These are phyloP conservation scores for Solanum appendiculatum DNA, from an alignment of 257 asterid genomes.

Conservation along the genomic window DNA sequence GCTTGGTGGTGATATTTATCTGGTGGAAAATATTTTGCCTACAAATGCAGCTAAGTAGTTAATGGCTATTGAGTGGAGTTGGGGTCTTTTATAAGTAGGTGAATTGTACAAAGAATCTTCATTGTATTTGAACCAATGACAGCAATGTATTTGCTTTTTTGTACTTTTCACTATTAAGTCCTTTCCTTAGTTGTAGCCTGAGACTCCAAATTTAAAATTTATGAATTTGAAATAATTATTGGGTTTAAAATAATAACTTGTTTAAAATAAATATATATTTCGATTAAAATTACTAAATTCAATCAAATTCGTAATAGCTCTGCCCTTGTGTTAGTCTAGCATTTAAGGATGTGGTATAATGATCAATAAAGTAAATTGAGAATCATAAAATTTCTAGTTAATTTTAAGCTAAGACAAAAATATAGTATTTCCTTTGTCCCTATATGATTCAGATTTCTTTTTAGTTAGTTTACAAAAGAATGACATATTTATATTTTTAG, in stretches of 20 bases:
- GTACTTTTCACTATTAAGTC: not conserved
- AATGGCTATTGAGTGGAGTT: slow-evolving; percentile 5
- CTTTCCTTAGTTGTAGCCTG: not conserved
- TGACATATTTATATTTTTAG: rapidly evolving
- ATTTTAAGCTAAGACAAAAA: rapidly evolving
- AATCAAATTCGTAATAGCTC: rapidly evolving
- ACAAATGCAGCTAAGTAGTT: slow-evolving; percentile 8
- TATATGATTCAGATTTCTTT: too few relatives aligned
- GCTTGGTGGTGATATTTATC: slow-evolving; percentile 11
- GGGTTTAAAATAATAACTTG: too few relatives aligned
- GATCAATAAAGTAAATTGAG: not conserved
- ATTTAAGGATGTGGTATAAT: not conserved
- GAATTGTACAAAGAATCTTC: slow-evolving; percentile 26
- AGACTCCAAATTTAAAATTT: too few relatives aligned
- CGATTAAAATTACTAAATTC: not conserved
- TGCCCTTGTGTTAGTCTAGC: not conserved
- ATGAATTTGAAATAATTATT: too few relatives aligned
- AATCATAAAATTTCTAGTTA: not conserved
- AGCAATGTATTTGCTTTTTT: slow-evolving; percentile 14
- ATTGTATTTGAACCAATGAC: slow-evolving; percentile 13
- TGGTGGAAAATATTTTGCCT: not conserved
- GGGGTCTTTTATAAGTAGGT: slow-evolving; percentile 15
- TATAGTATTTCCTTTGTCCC: too few relatives aligned
- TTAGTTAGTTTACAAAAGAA: too few relatives aligned
- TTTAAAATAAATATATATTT: not conserved